Percentiles rank a stretch among this genome's conserved stretches.
phyloP scores from a whole-genome alignment of 352 stramenopile genomes.

The Phytopythium kandeliae region DNA sequence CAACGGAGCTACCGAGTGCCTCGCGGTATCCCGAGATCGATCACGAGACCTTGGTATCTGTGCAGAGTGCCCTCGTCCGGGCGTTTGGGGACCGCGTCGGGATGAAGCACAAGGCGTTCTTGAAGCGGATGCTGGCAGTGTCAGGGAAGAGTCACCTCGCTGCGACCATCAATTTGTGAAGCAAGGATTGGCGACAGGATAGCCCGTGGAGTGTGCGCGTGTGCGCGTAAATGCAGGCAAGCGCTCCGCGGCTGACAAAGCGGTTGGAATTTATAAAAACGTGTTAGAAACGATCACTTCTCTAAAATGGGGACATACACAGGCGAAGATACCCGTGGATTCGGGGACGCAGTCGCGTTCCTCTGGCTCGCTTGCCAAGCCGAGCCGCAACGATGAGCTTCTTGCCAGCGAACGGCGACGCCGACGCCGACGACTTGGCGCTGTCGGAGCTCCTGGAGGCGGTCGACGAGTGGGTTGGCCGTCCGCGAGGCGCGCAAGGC shows the following conservation, averaged over 20 bases:
- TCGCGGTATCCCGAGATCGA: not conserved
- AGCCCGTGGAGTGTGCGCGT: no score
- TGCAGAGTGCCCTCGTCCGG: not conserved
- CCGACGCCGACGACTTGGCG: not conserved
- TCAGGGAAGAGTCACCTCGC: not conserved
- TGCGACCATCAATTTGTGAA: not conserved
- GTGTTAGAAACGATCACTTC: no score
- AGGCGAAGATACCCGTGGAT: no score
- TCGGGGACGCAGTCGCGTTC: no score
- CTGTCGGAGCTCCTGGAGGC: constrained; percentile 1
- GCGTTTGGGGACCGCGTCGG: not conserved
- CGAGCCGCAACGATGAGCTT: no score
- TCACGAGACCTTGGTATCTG: not conserved
- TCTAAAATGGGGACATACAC: no score
- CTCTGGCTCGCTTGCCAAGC: no score
- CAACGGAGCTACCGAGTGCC: not conserved
- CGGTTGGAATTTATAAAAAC: no score
- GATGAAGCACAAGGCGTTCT: not conserved
- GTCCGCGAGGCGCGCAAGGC: not conserved
- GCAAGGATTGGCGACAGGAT: not conserved
- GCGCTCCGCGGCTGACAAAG: no score
- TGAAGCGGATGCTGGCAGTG: not conserved
- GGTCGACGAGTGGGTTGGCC: not conserved
- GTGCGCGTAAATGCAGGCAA: no score
- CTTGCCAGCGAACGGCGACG: not conserved